Conservation (phyloP, 805 yeast genomes). For the Metschnikowia dekortorum region DNA sequence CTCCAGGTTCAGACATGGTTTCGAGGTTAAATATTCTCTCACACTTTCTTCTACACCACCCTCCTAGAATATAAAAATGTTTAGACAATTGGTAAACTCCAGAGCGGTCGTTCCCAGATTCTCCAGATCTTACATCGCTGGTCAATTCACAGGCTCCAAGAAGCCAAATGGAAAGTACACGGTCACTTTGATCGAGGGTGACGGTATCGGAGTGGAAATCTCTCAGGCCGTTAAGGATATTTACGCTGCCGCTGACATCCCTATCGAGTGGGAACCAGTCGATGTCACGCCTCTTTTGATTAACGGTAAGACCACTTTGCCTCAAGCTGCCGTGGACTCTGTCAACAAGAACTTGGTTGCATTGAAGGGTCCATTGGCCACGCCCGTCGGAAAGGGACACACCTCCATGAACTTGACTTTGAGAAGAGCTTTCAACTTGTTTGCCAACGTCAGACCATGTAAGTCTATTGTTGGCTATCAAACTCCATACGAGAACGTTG, state of each 20-base stretch:
- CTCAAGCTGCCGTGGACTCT: slow-evolving; percentile 85
- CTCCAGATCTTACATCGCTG: slow-evolving; percentile 50
- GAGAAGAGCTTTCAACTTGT: slow-evolving; percentile 93
- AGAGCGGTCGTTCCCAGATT: slow-evolving; percentile 20
- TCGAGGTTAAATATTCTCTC: slow-evolving; percentile 5
- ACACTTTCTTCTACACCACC: slow-evolving; percentile 7
- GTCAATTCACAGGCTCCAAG: slow-evolving; percentile 60
- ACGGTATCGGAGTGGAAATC: slow-evolving; percentile 96
- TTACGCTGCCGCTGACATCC: slow-evolving; percentile 90
- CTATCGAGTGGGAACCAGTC: slow-evolving; percentile 95
- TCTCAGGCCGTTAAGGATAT: slow-evolving; percentile 91
- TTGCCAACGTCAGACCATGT: slow-evolving; percentile 97
- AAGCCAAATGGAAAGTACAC: slow-evolving; percentile 79
- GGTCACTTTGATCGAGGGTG: slow-evolving; percentile 97
- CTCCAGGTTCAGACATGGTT: slow-evolving; percentile 8
- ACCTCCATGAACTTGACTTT: slow-evolving; percentile 94
- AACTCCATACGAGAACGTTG: slow-evolving; percentile 86
- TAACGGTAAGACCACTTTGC: slow-evolving; percentile 91
- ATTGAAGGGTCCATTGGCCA: slow-evolving; percentile 95
- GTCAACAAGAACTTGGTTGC: slow-evolving; percentile 93
- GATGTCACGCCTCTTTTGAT: slow-evolving; percentile 92
- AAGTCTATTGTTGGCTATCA: slow-evolving; percentile 89
- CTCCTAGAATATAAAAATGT: slow-evolving; percentile 13
- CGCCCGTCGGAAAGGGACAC: slow-evolving; percentile 99
- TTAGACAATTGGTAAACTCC: slow-evolving; percentile 19